A percentile compares a stretch with the other conserved stretches of the same genome.
Conservation (phyloP, 192 early-diverging fungal species). For the Helicostylum pulchrum region DNA sequence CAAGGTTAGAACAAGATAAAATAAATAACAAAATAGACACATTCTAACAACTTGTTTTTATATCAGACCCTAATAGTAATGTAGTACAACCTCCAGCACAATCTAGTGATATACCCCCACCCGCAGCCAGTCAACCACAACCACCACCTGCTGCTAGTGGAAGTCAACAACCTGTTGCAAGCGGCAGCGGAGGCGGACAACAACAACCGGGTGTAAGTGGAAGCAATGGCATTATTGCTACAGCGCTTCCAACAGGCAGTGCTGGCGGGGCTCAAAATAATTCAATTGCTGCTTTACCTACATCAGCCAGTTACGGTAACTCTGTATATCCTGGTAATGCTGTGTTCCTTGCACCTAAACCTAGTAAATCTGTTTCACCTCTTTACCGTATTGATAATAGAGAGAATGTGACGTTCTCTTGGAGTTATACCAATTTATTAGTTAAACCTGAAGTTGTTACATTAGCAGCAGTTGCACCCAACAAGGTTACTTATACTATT, state of each 20-base stretch:
- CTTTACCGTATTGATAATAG: slow-evolving; percentile 25
- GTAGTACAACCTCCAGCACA: too few relatives aligned
- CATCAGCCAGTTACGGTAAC: slow-evolving; percentile 25
- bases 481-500: slow-evolving; percentile 27
- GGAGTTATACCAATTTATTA: slow-evolving; percentile 32
- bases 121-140: background rate
- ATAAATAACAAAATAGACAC: too few relatives aligned
- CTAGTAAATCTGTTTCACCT: slow-evolving; percentile 30
- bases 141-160: background rate
- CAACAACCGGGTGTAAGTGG: background rate
- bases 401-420: slow-evolving; percentile 37
- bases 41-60: too few relatives aligned
- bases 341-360: slow-evolving; percentile 26
- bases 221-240: background rate
- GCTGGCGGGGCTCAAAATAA: slow-evolving; percentile 5
- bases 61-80: too few relatives aligned
- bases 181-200: background rate
- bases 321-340: slow-evolving; percentile 24
- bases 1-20: slow-evolving; percentile 1
- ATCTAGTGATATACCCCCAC: too few relatives aligned
- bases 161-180: slow-evolving; percentile 10
- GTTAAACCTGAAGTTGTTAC: slow-evolving; percentile 34
- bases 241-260: background rate
- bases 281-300: slow-evolving; percentile 25
- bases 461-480: slow-evolving; percentile 26